Evolutionary conservation across 352 stramenopile genomes (phyloP), one percentile per base, ranked within the genome.

Genomic region (Phytopythium mirpurense): DNA sequence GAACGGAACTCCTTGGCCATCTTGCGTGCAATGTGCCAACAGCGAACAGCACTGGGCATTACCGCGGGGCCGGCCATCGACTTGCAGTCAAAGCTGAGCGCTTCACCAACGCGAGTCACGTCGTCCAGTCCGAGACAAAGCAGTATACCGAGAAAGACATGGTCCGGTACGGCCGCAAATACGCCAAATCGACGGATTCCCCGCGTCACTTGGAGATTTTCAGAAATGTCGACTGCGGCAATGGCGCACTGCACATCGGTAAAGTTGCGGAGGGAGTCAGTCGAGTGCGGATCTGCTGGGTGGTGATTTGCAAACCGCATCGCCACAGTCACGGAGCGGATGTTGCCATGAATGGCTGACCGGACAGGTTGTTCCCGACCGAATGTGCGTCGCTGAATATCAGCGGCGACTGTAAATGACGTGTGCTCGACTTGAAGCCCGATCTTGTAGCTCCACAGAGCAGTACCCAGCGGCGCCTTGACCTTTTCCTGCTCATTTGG

Each of bases 11-110:
- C 31, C 54, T 75, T 85, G 29, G 59, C 60, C 14, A 84, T 65
- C 27, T 46, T 65, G 51, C 62, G 84, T 21, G 73, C 73, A 24
- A 83, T 56, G 47, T 86, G 64, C 73, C 75, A 86, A 27, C 66
- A 74, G 21, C 74, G 51, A 64, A 86, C 76, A 42, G 68, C 65
- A 32, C 65, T 55, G 29, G 67, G 67, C 27, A 77, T 36, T 7
- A 0, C n/a, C 16, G 16, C 43, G 1, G 21, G 29, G n/a, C 4
- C 27, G 7, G 48, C 45, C 7, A 31, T 16, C n/a, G 15, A 23
- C 14, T 57, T 27, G 0, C 36, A 12, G 8, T 36, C 3, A 10
- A 65, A 59, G 10, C 32, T 16, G 16, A 78, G 57, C 4, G 60
- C 53, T 10, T 62, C 47, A 6, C 60, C 62, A 26, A 80, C 56